Percentiles rank a stretch among this genome's conserved stretches.
Evolutionary conservation across 202 grass and related monocot species (phyloP).

Genomic region (Setaria viridis): DNA sequence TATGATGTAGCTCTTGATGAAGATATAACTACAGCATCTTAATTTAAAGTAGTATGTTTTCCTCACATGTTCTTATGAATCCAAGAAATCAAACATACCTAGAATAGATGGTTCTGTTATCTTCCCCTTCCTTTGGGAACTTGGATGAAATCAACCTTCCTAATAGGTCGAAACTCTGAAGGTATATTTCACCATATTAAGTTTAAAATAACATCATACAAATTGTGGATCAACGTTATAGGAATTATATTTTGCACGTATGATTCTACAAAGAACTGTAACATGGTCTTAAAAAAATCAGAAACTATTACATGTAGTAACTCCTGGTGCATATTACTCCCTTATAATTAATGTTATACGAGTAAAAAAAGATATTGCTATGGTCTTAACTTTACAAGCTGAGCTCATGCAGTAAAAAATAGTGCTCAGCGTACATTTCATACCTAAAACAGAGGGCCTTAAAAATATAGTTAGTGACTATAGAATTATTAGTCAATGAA

Average conservation of each 20-base stretch:
- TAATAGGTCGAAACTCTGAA: not conserved
- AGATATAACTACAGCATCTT: not conserved
- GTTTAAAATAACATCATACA: not conserved
- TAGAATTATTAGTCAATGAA: not conserved
- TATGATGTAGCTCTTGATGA: slow-evolving; percentile 34
- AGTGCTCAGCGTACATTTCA: slow-evolving; percentile 12
- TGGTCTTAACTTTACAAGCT: slow-evolving; percentile 1
- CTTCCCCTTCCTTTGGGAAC: not conserved
- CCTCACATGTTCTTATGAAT: not conserved
- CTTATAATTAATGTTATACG: slow-evolving; percentile 5
- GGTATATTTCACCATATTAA: slow-evolving; percentile 20
- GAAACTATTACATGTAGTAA: slow-evolving; percentile 10
- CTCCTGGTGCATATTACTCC: not conserved
- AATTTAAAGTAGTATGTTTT: not conserved
- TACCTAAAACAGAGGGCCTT: not conserved
- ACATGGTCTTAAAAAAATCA: not conserved
- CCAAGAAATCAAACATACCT: not conserved
- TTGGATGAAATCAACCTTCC: not conserved
- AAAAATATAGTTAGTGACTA: not conserved
- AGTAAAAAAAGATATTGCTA: not conserved
- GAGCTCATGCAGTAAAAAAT: not conserved
- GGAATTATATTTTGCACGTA: not conserved
- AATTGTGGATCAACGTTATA: not conserved
- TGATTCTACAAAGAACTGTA: not conserved
- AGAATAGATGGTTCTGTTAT: not conserved